Evolutionary conservation across 2,329 filamentous ascomycete genomes (phyloP).

Genomic region (Penicillium olsonii): DNA sequence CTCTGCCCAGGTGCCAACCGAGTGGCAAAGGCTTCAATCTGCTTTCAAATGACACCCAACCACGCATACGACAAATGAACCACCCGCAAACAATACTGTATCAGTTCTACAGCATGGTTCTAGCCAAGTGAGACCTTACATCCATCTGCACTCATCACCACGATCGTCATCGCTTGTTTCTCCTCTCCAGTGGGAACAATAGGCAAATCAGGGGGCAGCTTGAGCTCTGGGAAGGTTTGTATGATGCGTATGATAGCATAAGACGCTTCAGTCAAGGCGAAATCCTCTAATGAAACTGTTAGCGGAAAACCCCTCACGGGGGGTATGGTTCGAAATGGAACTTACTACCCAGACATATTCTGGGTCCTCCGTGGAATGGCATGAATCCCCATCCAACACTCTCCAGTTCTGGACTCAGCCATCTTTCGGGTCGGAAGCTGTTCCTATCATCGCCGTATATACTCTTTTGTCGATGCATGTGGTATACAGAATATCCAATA

Average conservation of each 20-base stretch:
- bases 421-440: slow-evolving; percentile 4
- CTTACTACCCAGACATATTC: slow-evolving; percentile 5
- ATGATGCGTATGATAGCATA: slow-evolving; percentile 13
- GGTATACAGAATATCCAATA: slow-evolving; percentile 3
- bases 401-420: slow-evolving; percentile 1
- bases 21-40: no score
- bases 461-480: slow-evolving; percentile 3
- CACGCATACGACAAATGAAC: no score
- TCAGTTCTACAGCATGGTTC: neutral
- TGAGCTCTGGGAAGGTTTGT: slow-evolving; percentile 10
- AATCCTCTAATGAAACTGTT: neutral
- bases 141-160: slow-evolving; percentile 27
- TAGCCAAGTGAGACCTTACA: slow-evolving; percentile 25
- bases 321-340: neutral
- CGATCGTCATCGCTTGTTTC: slow-evolving; percentile 22
- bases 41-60: no score
- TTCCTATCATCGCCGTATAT: slow-evolving; percentile 4
- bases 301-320: neutral
- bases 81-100: neutral
- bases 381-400: slow-evolving; percentile 6
- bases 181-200: slow-evolving; percentile 22
- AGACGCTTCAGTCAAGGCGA: slow-evolving; percentile 6
- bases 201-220: neutral
- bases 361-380: slow-evolving; percentile 4
- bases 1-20: no score